Base-by-base conservation (phyloP, 345 rosid genomes). In the Litchi chinensis region DNA sequence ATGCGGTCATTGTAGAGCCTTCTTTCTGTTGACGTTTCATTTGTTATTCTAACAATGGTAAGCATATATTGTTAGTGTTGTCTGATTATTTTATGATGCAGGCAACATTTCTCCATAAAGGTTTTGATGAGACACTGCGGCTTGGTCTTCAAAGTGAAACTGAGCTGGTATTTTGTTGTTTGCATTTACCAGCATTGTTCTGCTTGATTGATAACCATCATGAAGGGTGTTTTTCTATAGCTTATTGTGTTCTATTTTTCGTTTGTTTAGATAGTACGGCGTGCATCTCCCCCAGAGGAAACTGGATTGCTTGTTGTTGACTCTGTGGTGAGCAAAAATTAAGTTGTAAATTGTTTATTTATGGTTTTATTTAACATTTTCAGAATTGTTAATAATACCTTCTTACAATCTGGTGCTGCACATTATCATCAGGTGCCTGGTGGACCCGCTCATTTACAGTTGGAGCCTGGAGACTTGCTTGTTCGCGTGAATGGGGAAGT, bases 261-360 rank as follows among this genome's bases (percentile, higher is more conserved):
- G 60, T 63, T 68, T n/a, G 32, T 86, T 71, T 81, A 93, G 99
- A 86, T 92, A 75, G 97, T 89, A 65, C 87, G 99, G 37, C 91
- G 79, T 82, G 96, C 96, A 75, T 93, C 95, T 80, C 89, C 90
- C 46, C 77, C 83, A 7, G 92, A 86, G 77, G 99, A 93, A 88
- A 95, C 96, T 54, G 99, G 98, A 84, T 92, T 95, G 97, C 99
- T 95, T 63, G 98, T 95, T 76, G 97, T 91, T 62, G 98, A 95
- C 78, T 89, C 96, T 76, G 94, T 90, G 93, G 99, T 95, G 68
- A 89, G 93, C 65, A 59, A 66, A 59, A 73, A 48, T 76, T 40
- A 10, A 39, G 10, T 40, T 59, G 11, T n/a, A 59, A 59, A 59
- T n/a, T 59, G 0, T 50, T 50, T 26, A 50, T 50, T 50, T 26